Evolutionary conservation across 139 green algal genomes (phyloP), one percentile per base, ranked within the genome.

Genomic region (Volvox africanus): DNA sequence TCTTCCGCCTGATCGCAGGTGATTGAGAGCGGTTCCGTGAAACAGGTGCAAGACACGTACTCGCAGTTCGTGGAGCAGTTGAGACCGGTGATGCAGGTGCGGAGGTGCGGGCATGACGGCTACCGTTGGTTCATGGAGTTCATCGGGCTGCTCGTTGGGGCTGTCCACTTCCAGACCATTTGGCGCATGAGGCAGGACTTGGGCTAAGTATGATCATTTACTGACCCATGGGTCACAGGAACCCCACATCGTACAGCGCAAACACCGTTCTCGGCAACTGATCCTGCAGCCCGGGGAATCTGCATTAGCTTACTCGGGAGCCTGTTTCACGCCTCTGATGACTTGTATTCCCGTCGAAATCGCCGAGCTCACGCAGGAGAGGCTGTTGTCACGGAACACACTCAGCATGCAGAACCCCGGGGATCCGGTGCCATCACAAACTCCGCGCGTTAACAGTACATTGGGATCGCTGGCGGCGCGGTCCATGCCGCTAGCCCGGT

Each of bases 1-100:
- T 55, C 9, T 5, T 55, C 44, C 9, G 44, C 44, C 44, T 28
- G 65, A 6, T 24, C 69, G 50, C 84, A 88, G 77, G 86, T 93
- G 71, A 93, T 93, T 61, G 87, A 93, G 73, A 93, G 91, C 81
- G 91, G 91, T 37, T 85, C 81, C 28, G 32, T 89, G 22, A 93
- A 93, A 82, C 87, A 93, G 78, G 87, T 92, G 35, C 80, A 86
- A 61, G 80, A 92, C n/a, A 92, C 78, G 21, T 92, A 82, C 81
- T 77, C 91, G 35, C 73, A 79, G 32, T 82, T 93, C 33, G 77
- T 93, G 62, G 84, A 93, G 30, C 75, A 86, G 83, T 78, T 90
- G 35, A 32, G 81, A 35, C 69, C 82, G 0, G 33, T 86, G 3
- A 61, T 80, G 69, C 33, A 86, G 82, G 69, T 81, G 82, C 3